These are phyloP conservation scores for Macrophomina pseudophaseolina DNA, from an alignment of 2,329 filamentous ascomycete species.

Conservation along the genomic window DNA sequence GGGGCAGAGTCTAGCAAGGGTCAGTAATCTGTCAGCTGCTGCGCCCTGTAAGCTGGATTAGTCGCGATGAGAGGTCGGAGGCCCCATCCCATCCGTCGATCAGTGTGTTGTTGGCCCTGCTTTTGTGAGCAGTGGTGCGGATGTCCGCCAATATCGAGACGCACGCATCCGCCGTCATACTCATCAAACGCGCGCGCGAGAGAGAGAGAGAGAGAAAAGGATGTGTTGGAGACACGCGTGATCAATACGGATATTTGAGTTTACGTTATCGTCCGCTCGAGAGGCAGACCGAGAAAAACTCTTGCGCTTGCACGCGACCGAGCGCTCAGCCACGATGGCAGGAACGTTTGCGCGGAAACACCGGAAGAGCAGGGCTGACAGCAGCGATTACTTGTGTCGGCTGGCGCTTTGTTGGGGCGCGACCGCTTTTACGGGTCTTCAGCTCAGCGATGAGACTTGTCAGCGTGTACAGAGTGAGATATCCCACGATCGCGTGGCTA, in stretches of 20 bases:
- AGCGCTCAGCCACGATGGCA: neutral
- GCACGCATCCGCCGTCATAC: too few relatives aligned
- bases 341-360: neutral
- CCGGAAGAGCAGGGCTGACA: neutral
- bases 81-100: too few relatives aligned
- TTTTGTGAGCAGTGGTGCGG: too few relatives aligned
- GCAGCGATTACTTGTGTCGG: neutral
- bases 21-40: too few relatives aligned
- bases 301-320: neutral
- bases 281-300: too few relatives aligned
- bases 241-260: neutral
- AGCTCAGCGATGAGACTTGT: neutral
- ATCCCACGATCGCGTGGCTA: neutral
- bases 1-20: too few relatives aligned
- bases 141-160: too few relatives aligned
- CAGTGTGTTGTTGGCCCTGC: too few relatives aligned
- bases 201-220: too few relatives aligned
- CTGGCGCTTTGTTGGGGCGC: neutral
- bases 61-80: too few relatives aligned
- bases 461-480: neutral
- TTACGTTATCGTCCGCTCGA: neutral
- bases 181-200: too few relatives aligned
- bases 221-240: neutral
- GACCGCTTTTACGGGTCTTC: neutral
- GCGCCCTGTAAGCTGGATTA: too few relatives aligned